Evolutionary conservation across 768 basidiomycete genomes (phyloP).

Genomic region (Xerocomellus amylosporus): DNA sequence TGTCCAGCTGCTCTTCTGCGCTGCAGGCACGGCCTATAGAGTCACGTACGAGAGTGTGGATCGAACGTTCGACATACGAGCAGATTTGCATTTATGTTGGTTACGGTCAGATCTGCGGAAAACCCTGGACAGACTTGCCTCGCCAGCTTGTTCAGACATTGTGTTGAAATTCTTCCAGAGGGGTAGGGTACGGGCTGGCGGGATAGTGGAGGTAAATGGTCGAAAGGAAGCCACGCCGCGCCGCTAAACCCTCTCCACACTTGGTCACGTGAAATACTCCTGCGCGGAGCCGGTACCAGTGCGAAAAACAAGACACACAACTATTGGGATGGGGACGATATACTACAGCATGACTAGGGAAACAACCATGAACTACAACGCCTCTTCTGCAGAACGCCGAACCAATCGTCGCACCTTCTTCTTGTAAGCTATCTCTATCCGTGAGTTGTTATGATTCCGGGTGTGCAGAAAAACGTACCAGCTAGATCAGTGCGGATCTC

Average conservation of each 20-base stretch:
- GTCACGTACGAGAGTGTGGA: slow-evolving; percentile 21
- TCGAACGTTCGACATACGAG: slow-evolving; percentile 32
- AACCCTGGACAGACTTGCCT: slow-evolving; percentile 32
- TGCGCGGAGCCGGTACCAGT: no score
- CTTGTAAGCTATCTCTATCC: slow-evolving; percentile 62
- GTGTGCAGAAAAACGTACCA: slow-evolving; percentile 40
- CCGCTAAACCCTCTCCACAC: background rate
- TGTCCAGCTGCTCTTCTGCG: slow-evolving; percentile 85
- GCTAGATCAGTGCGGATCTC: slow-evolving; percentile 66
- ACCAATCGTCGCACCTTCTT: slow-evolving; percentile 94
- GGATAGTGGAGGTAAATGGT: slow-evolving; percentile 10
- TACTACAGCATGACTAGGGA: slow-evolving; percentile 11
- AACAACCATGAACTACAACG: slow-evolving; percentile 52
- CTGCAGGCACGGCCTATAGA: slow-evolving; percentile 66
- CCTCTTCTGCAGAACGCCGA: slow-evolving; percentile 86
- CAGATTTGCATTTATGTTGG: slow-evolving; percentile 31
- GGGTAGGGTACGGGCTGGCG: slow-evolving; percentile 8
- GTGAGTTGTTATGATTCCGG: slow-evolving; percentile 11
- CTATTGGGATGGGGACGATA: slow-evolving; percentile 13
- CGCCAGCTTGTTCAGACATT: slow-evolving; percentile 44
- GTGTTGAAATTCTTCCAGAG: slow-evolving; percentile 1
- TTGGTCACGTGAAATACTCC: slow-evolving; percentile 23
- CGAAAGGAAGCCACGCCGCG: background rate
- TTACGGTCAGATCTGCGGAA: slow-evolving; percentile 24
- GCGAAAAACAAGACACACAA: background rate